Evolutionary conservation across 139 green algal genomes (phyloP).

Genomic region (Picochlorum sp.): DNA sequence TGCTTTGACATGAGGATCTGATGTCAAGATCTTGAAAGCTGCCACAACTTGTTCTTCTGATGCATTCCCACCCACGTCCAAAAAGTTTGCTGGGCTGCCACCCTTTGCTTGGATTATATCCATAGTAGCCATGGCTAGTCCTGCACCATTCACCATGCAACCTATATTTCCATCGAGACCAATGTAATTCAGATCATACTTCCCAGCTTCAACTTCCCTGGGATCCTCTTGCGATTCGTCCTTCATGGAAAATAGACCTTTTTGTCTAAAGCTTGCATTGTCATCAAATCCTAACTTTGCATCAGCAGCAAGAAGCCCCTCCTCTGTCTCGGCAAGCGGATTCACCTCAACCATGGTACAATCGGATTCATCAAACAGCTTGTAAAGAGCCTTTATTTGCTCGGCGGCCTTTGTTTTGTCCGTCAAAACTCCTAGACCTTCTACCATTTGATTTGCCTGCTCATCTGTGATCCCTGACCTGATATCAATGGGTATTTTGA

Average conservation of each 20-base stretch:
- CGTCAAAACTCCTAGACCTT: conserved; percentile 53
- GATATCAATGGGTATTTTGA: conserved; percentile 90
- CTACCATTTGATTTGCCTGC: conserved; percentile 60
- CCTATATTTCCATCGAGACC: conserved; percentile 91
- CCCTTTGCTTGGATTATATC: conserved; percentile 99
- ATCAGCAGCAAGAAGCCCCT: conserved; percentile 88
- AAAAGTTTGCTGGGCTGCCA: conserved; percentile 90
- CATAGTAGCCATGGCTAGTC: conserved; percentile 99
- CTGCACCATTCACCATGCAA: conserved; percentile 97
- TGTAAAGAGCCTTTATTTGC: conserved; percentile 91
- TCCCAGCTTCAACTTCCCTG: conserved; percentile 69
- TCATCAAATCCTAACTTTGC: conserved; percentile 99
- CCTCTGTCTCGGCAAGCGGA: conserved; percentile 78
- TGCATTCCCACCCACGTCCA: conserved; percentile 94
- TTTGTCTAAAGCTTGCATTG: conserved; percentile 92
- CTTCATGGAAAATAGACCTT: conserved; percentile 81
- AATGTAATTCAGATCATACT: conserved; percentile 99
- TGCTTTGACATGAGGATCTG: conserved; percentile 90
- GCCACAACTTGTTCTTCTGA: conserved; percentile 86
- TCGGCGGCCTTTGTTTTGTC: conserved; percentile 68
- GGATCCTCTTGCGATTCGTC: conserved; percentile 45
- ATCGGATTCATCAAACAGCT: conserved; percentile 81
- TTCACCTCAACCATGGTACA: conserved; percentile 99
- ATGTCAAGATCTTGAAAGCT: conserved; percentile 92
- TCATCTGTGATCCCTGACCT: conserved; percentile 74